These are phyloP conservation scores for Paspalum notatum DNA, from an alignment of 176 grass and related monocot genomes.

Conservation along the genomic window DNA sequence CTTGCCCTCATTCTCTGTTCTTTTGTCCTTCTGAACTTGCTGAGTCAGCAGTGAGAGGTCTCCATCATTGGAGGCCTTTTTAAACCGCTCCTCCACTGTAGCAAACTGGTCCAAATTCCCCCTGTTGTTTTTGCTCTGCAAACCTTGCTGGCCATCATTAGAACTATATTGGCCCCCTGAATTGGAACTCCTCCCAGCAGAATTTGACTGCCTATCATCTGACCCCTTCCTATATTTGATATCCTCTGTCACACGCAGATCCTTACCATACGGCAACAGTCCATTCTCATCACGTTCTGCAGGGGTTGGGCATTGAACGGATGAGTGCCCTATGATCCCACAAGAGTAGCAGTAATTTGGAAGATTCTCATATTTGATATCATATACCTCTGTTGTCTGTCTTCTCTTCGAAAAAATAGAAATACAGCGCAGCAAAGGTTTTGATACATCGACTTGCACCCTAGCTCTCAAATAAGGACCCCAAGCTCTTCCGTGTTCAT, in stretches of 20 bases:
- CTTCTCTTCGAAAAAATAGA: not conserved
- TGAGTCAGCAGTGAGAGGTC: not conserved
- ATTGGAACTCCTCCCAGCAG: no score
- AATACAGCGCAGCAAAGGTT: not conserved
- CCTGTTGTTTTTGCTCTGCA: not conserved
- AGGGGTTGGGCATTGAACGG: not conserved
- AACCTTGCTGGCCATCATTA: not conserved
- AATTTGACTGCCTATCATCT: not conserved
- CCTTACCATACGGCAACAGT: not conserved
- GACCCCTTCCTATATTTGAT: not conserved
- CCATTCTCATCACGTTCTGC: not conserved
- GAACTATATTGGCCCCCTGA: not conserved
- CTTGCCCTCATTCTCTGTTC: no score
- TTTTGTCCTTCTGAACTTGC: not conserved
- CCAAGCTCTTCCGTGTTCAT: not conserved
- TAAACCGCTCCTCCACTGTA: accelerated
- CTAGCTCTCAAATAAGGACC: not conserved
- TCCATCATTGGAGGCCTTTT: not conserved
- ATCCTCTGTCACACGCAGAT: not conserved
- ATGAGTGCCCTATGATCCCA: not conserved
- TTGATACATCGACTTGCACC: not conserved
- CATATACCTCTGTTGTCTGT: not conserved
- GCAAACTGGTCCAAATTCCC: not conserved
- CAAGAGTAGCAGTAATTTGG: slow-evolving; percentile 1
- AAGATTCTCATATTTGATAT: not conserved